These are phyloP conservation scores for Exidia glandulosa DNA, from an alignment of 768 basidiomycete genomes.

Conservation along the genomic window DNA sequence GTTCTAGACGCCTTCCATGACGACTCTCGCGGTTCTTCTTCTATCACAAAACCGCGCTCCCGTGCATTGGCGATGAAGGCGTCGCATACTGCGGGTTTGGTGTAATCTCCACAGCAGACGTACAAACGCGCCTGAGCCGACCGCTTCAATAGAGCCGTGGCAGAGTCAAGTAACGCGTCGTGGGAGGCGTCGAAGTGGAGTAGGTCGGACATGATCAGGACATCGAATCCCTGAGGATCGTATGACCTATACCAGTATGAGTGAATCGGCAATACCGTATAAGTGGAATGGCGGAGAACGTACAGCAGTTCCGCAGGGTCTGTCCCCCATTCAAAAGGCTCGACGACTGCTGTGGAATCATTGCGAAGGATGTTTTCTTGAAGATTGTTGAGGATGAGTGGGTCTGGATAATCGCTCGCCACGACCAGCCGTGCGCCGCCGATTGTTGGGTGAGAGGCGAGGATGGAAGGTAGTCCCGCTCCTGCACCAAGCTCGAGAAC, in stretches of 20 bases:
- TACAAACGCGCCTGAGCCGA: conserved; percentile 34
- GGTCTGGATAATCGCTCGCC: conserved; percentile 61
- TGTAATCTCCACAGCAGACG: conserved; percentile 57
- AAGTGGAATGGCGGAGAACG: background rate
- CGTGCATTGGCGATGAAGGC: conserved; percentile 29
- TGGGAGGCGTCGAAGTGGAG: conserved; percentile 59
- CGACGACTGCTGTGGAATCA: conserved; percentile 31
- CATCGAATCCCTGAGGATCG: conserved; percentile 31
- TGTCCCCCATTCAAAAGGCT: conserved; percentile 57
- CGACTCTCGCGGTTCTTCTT: no score
- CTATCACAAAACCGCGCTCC: background rate
- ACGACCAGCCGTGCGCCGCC: conserved; percentile 39
- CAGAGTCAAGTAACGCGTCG: conserved; percentile 39
- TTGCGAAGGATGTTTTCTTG: conserved; percentile 45
- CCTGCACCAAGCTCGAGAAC: conserved; percentile 68
- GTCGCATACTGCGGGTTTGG: conserved; percentile 38
- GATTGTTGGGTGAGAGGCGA: conserved; percentile 28
- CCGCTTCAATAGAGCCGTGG: conserved; percentile 36
- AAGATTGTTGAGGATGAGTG: conserved; percentile 47
- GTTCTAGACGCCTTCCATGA: no score
- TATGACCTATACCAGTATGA: background rate
- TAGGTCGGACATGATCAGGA: conserved; percentile 60
- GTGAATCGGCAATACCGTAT: background rate
- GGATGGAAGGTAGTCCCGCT: conserved; percentile 53
- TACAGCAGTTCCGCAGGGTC: conserved; percentile 38